These are phyloP conservation scores for Saturnispora diversa DNA, from an alignment of 805 yeast species.

Conservation along the genomic window DNA sequence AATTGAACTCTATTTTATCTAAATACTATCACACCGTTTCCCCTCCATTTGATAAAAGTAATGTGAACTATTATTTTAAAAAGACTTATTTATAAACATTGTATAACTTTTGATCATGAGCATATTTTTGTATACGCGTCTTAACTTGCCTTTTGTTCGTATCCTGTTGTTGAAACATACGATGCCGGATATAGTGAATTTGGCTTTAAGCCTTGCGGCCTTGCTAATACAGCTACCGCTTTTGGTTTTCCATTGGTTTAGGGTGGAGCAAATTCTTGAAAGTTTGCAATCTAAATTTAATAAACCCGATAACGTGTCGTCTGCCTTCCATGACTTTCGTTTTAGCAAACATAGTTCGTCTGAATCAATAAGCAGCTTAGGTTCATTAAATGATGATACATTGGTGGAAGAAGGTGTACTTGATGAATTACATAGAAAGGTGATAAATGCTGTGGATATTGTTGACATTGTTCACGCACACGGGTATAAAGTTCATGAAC, in stretches of 20 bases:
- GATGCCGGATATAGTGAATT: neutral
- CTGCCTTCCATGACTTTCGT: conserved; percentile 1
- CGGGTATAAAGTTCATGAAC: conserved; percentile 69
- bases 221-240: conserved; percentile 20
- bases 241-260: conserved; percentile 18
- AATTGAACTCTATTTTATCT: conserved; percentile 47
- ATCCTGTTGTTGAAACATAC: too few relatives aligned
- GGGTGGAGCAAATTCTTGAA: conserved; percentile 18
- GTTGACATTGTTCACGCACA: conserved; percentile 29
- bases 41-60: conserved; percentile 26
- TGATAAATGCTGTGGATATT: conserved; percentile 25
- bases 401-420: neutral
- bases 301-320: conserved; percentile 20
- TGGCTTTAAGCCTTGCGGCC: conserved; percentile 11
- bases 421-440: conserved; percentile 13
- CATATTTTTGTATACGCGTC: neutral
- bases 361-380: neutral
- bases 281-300: conserved; percentile 15
- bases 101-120: neutral
- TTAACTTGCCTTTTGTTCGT: too few relatives aligned
- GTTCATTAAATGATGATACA: neutral
- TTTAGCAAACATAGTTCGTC: neutral
- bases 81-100: conserved; percentile 18
- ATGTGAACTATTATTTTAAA: conserved; percentile 26
- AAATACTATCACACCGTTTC: conserved; percentile 39